These are phyloP conservation scores for Floccularia luteovirens DNA, from an alignment of 768 basidiomycete species.

Conservation along the genomic window DNA sequence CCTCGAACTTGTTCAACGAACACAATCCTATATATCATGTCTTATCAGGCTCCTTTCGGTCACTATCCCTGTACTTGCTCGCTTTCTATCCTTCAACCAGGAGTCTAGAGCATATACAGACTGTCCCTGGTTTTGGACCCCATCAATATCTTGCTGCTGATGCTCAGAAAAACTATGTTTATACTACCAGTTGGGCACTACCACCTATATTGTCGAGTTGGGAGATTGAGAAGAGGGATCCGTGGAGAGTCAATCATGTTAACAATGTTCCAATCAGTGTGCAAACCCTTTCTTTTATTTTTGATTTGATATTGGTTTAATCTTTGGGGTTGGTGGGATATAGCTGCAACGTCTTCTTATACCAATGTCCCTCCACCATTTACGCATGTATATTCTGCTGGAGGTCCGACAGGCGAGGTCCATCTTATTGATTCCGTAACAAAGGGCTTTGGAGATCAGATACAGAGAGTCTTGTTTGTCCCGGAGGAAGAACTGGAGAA, in stretches of 20 bases:
- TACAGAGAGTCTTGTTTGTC: constrained; percentile 41
- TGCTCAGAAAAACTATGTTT: constrained; percentile 25
- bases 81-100: constrained; percentile 35
- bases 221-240: constrained; percentile 20
- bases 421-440: constrained; percentile 27
- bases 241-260: constrained; percentile 27
- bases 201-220: constrained; percentile 41
- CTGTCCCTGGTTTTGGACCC: constrained; percentile 36
- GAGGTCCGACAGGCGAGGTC: constrained; percentile 44
- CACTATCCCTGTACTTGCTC: constrained; percentile 40
- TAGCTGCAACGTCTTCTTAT: constrained; percentile 50
- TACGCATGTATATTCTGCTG: constrained; percentile 39
- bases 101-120: constrained; percentile 30
- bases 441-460: constrained; percentile 32
- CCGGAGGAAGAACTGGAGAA: constrained; percentile 28
- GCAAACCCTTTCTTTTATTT: no score
- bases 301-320: not conserved
- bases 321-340: no score
- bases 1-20: no score
- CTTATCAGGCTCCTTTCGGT: constrained; percentile 43
- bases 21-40: no score
- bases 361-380: constrained; percentile 39
- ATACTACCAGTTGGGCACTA: constrained; percentile 43
- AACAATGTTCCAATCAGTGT: constrained; percentile 38
- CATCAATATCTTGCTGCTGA: constrained; percentile 43